These are phyloP conservation scores for Cercophora newfieldiana DNA, from an alignment of 495 filamentous ascomycete genomes.

Conservation along the genomic window DNA sequence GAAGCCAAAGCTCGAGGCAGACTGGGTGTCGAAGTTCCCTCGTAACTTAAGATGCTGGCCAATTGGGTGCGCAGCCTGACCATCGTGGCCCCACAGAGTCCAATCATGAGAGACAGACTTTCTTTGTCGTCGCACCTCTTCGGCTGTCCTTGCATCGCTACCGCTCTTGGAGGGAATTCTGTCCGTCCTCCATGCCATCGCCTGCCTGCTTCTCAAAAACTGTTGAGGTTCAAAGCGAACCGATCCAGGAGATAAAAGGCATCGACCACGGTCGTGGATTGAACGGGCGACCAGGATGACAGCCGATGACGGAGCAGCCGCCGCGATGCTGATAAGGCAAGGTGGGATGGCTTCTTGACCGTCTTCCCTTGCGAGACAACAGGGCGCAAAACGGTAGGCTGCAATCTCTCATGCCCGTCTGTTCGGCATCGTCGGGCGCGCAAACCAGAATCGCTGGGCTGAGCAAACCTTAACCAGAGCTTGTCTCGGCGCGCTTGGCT, in stretches of 20 bases:
- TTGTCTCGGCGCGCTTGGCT: not conserved
- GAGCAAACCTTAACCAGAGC: not conserved
- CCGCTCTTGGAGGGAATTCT: not conserved
- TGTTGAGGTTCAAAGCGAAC: not conserved
- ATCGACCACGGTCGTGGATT: constrained; percentile 1
- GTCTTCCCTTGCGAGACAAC: not conserved
- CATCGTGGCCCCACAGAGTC: constrained; percentile 11
- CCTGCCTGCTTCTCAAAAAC: not conserved
- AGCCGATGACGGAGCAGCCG: constrained; percentile 15
- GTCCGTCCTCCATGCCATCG: not conserved
- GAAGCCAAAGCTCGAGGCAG: too few relatives aligned
- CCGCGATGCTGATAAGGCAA: constrained; percentile 13
- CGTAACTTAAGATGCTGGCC: not conserved
- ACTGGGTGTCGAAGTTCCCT: constrained; percentile 2
- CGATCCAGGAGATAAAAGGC: not conserved
- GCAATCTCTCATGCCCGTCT: not conserved
- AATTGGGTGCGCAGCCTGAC: constrained; percentile 3
- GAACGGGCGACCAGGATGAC: not conserved
- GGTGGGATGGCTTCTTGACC: constrained; percentile 7
- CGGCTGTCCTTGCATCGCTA: not conserved
- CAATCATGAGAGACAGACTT: constrained; percentile 3
- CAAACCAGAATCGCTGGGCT: not conserved
- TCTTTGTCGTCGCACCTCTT: constrained; percentile 2
- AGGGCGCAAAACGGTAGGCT: not conserved
- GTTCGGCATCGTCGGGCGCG: not conserved